phyloP scores from a whole-genome alignment of 164 flowering plant species.

The Vitis cinerea region DNA sequence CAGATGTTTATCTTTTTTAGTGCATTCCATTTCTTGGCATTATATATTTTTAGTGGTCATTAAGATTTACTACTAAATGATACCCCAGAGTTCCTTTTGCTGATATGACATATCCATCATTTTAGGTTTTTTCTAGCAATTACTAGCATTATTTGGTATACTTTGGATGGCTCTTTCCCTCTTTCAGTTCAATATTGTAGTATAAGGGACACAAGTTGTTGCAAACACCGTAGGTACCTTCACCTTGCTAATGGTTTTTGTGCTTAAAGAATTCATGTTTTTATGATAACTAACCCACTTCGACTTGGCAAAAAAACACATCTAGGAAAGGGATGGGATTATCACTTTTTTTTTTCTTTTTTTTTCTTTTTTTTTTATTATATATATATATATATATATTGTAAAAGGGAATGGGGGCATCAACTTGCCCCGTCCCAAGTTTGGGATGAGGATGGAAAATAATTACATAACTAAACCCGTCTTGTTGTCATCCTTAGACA shows the following conservation, averaged over 20 bases:
- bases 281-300: too few relatives aligned
- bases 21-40: too few relatives aligned
- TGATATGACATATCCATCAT: not conserved
- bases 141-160: conserved; percentile 44
- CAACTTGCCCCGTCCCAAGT: too few relatives aligned
- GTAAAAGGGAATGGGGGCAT: too few relatives aligned
- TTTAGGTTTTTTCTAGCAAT: conserved; percentile 56
- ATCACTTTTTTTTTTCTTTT: too few relatives aligned
- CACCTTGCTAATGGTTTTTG: conserved; percentile 40
- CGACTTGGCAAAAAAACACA: too few relatives aligned
- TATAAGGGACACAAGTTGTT: conserved; percentile 53
- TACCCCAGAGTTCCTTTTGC: not conserved
- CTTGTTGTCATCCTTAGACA: too few relatives aligned
- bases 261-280: conserved; percentile 53
- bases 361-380: too few relatives aligned
- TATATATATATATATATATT: too few relatives aligned
- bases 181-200: conserved; percentile 56
- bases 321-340: too few relatives aligned
- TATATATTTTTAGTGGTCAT: not conserved
- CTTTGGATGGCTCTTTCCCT: conserved; percentile 61
- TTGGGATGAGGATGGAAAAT: too few relatives aligned
- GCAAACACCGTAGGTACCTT: conserved; percentile 44
- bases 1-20: conserved; percentile 12
- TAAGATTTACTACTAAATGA: not conserved
- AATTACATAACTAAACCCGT: too few relatives aligned